Evolutionary conservation across 1,139 yeast species (phyloP).

Genomic region (Arxiozyma slooffiae): DNA sequence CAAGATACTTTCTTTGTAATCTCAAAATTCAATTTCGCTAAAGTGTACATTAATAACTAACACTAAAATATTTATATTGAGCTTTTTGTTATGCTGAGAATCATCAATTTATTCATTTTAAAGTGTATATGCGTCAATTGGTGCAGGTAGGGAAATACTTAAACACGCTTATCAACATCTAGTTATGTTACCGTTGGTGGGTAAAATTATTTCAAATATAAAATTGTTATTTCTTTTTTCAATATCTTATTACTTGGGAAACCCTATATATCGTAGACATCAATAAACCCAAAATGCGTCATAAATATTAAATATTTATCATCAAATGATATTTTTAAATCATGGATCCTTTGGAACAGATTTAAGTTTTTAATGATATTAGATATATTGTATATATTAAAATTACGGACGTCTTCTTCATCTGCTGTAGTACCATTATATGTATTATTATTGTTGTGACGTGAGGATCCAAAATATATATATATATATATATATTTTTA

Average conservation of each 20-base stretch:
- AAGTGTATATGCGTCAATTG: not conserved
- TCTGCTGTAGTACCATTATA: not conserved
- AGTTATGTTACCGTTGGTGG: slow-evolving; percentile 18
- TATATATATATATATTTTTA: no score
- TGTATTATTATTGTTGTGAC: no score
- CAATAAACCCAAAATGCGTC: slow-evolving; percentile 48
- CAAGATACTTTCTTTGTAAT: slow-evolving; percentile 40
- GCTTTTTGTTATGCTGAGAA: not conserved
- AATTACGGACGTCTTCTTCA: not conserved
- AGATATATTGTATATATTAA: slow-evolving; percentile 7
- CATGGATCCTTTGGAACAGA: slow-evolving; percentile 48
- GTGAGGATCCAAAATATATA: not conserved
- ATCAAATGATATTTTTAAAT: slow-evolving; percentile 56
- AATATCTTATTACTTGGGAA: slow-evolving; percentile 15
- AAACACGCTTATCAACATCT: slow-evolving; percentile 37
- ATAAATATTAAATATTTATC: slow-evolving; percentile 55
- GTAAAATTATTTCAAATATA: slow-evolving; percentile 8
- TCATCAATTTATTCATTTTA: not conserved
- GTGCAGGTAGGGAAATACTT: slow-evolving; percentile 37
- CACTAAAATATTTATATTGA: slow-evolving; percentile 30
- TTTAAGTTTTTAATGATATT: not conserved
- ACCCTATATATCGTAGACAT: slow-evolving; percentile 23
- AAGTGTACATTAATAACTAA: slow-evolving; percentile 63
- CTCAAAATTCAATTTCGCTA: slow-evolving; percentile 76
- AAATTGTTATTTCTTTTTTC: slow-evolving; percentile 1